These are phyloP conservation scores for Spizellomyces punctatus DNA, from an alignment of 192 early-diverging fungal genomes.

Conservation along the genomic window DNA sequence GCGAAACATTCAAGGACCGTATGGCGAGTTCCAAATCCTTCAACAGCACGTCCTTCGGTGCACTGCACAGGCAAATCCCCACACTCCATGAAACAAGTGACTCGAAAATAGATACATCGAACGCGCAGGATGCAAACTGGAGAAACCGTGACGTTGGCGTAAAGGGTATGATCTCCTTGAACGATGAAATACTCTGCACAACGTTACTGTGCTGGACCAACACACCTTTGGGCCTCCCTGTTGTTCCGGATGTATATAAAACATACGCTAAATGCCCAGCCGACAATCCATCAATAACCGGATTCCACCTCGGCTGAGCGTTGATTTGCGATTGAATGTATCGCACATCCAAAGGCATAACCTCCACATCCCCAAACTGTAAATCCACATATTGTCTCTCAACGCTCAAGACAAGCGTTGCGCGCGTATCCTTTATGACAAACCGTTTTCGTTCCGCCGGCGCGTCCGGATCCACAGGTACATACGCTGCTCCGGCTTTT, in stretches of 20 bases:
- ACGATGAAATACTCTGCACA: constrained; percentile 14
- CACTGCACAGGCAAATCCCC: background rate
- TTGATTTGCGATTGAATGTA: too few relatives aligned
- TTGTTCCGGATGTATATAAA: constrained; percentile 30
- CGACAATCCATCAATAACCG: background rate
- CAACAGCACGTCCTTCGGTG: constrained; percentile 23
- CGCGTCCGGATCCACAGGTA: constrained; percentile 29
- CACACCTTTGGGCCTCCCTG: constrained; percentile 32
- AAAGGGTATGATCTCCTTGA: constrained; percentile 14
- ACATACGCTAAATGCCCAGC: constrained; percentile 18
- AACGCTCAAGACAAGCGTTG: constrained; percentile 2
- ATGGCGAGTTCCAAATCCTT: constrained; percentile 16
- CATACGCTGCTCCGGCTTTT: constrained; percentile 34
- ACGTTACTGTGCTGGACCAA: constrained; percentile 21
- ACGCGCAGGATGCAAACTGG: constrained; percentile 21
- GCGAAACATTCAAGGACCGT: constrained; percentile 9
- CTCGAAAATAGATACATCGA: constrained; percentile 30
- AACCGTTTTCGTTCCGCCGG: constrained; percentile 20
- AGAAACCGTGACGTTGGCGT: constrained; percentile 3
- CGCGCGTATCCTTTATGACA: constrained; percentile 9
- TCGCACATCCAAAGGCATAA: background rate
- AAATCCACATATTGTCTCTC: background rate
- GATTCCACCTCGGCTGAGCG: background rate
- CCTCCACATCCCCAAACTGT: background rate
- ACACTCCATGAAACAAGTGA: constrained; percentile 25